Base-by-base conservation (phyloP, 331 rosid genomes). In the Prunus yedoensis region DNA sequence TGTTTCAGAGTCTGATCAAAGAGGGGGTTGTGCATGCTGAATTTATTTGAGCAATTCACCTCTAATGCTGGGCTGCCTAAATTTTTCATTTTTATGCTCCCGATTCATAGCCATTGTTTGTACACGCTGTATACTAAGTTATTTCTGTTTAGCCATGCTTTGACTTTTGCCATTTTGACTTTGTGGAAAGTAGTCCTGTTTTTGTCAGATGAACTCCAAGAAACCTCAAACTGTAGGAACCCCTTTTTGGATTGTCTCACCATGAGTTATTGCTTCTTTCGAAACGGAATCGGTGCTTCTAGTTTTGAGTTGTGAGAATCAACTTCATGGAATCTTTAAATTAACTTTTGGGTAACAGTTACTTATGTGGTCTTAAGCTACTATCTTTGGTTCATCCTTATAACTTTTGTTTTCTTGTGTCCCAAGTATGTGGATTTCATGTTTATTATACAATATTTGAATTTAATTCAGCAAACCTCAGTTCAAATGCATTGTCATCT, bases 21-120 rank as follows among this genome's bases (percentile, higher is more conserved):
- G 92, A 62, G 74, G 96, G 68, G 96, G 98, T 64, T 94, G 98
- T 57, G 90, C 96, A 60, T 94, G 98, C 87, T 94, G 89, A 94
- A 67, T 59, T 50, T 75, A 79, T 81, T 58, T 27, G 30, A 43
- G 68, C 7, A 71, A 45, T 68, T 78, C 77, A 38, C 27, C 64
- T 64, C 18, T 47, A 49, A 47, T 47, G 80, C 66, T 76, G 68
- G 68, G 28, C 18, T 71, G 79, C 67, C 21, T 62, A 72, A 47
- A 30, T 4, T 30, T 32, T 77, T 66, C 43, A 64, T 77, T 80
- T 74, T 80, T 85, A 80, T 78, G 80, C 67, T n/a, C 83, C 69
- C 21, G 66, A 82, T 70, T 80, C 58, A 13, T 70, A 32, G 53
- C 25, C 66, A 59, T 68, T 76, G 81, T 61, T 77, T 76, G 79